These are phyloP conservation scores for Cystofilobasidium ferigula DNA, from an alignment of 768 basidiomycete species.

Conservation along the genomic window DNA sequence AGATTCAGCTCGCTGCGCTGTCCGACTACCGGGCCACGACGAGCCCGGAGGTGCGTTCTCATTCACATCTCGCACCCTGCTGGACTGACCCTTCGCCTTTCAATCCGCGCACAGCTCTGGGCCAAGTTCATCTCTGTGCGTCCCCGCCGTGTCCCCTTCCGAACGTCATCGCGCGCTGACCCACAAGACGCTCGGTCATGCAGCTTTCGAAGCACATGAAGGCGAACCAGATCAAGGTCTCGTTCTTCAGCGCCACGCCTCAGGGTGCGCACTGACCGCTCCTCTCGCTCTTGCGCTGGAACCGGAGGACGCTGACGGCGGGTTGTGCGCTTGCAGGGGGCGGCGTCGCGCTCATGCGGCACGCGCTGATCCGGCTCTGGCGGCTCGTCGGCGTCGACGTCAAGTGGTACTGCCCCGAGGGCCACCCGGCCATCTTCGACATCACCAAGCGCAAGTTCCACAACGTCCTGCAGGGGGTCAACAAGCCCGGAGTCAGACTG, in stretches of 20 bases:
- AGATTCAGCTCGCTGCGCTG: conserved; percentile 68
- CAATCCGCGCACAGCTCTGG: conserved; percentile 47
- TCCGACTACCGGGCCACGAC: conserved; percentile 58
- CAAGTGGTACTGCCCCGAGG: conserved; percentile 55
- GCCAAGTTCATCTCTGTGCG: conserved; percentile 13
- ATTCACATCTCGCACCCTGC: background rate
- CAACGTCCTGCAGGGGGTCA: conserved; percentile 39
- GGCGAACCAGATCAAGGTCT: conserved; percentile 76
- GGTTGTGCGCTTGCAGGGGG: conserved; percentile 43
- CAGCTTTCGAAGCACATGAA: conserved; percentile 74
- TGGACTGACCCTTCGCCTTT: background rate
- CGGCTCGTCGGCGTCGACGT: conserved; percentile 58
- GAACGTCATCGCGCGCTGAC: background rate
- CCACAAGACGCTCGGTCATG: conserved; percentile 32
- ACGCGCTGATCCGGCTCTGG: conserved; percentile 81
- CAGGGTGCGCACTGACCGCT: conserved; percentile 50
- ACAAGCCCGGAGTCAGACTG: conserved; percentile 73
- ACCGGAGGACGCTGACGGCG: too few relatives aligned
- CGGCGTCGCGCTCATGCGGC: conserved; percentile 94
- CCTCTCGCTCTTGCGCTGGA: background rate
- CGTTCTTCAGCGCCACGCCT: conserved; percentile 90
- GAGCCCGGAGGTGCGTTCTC: background rate
- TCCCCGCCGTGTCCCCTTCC: too few relatives aligned
- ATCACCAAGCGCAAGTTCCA: conserved; percentile 50
- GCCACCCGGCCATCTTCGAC: conserved; percentile 74